Evolutionary conservation across 352 stramenopile species (phyloP).

Genomic region (Globisporangium alternatum): DNA sequence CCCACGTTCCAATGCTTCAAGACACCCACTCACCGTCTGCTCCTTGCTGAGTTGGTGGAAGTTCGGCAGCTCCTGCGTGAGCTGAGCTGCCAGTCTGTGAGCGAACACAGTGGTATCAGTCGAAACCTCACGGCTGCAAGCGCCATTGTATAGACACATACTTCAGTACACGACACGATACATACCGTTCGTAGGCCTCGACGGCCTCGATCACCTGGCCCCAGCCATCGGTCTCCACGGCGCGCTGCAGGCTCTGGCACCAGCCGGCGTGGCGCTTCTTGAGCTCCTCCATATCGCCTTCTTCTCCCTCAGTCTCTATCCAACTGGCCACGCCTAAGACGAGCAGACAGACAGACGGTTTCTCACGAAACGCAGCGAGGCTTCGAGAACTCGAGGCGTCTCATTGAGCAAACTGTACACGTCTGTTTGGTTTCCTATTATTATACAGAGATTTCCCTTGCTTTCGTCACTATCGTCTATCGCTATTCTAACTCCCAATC

Average conservation of each 20-base stretch:
- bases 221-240: slow-evolving; percentile 63
- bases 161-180: not conserved
- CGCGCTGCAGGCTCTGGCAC: slow-evolving; percentile 53
- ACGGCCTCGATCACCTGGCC: slow-evolving; percentile 73
- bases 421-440: not conserved
- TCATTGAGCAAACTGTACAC: not conserved
- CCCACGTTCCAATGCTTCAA: not conserved
- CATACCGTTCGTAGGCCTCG: slow-evolving; percentile 69
- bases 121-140: too few relatives aligned
- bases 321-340: not conserved
- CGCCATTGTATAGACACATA: too few relatives aligned
- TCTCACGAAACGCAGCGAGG: not conserved
- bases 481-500: not conserved
- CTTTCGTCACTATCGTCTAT: not conserved
- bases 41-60: slow-evolving; percentile 41
- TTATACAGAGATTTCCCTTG: not conserved
- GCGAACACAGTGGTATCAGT: too few relatives aligned
- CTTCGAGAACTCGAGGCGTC: not conserved
- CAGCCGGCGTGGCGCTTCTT: slow-evolving; percentile 48
- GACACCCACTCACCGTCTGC: slow-evolving; percentile 28
- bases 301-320: not conserved
- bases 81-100: slow-evolving; percentile 33
- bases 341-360: too few relatives aligned
- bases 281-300: slow-evolving; percentile 39
- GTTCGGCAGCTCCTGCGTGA: slow-evolving; percentile 33